phyloP scores from a whole-genome alignment of 148 eudicot species.

The Nepenthes gracilis region DNA sequence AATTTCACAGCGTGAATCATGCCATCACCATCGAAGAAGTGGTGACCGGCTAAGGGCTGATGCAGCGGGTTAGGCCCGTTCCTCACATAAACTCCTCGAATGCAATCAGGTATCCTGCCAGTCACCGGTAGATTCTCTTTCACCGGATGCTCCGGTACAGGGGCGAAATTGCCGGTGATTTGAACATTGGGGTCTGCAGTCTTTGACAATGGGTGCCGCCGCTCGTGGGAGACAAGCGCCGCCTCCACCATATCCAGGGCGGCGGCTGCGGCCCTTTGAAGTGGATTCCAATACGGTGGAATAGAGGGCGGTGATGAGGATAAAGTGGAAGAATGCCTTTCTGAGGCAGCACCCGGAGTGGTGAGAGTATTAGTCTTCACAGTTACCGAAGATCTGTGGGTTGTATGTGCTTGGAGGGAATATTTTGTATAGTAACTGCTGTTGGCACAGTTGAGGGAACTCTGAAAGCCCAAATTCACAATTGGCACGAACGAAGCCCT shows the following conservation, averaged over 20 bases:
- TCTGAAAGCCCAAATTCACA: too few species aligned
- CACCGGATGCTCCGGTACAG: conserved; percentile 13
- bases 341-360: not conserved
- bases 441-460: too few species aligned
- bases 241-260: conserved; percentile 8
- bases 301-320: not conserved
- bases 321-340: not conserved
- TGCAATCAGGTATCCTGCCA: conserved; percentile 8
- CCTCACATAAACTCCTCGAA: conserved; percentile 9
- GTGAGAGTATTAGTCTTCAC: too few species aligned
- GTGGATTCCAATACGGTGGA: conserved; percentile 5
- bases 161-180: conserved; percentile 20
- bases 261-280: conserved; percentile 7
- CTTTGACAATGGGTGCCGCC: conserved; percentile 6
- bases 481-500: too few species aligned
- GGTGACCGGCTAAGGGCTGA: conserved; percentile 17
- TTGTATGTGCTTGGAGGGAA: too few species aligned
- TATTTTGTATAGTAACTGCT: too few species aligned
- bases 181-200: conserved; percentile 16
- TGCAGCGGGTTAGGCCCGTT: conserved; percentile 15
- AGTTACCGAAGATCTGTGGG: too few species aligned
- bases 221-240: conserved; percentile 8
- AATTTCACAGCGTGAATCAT: conserved; percentile 34
- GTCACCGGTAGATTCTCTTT: not conserved
- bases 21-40: conserved; percentile 25